These are phyloP conservation scores for Boletus rubroflammeus DNA, from an alignment of 768 basidiomycete genomes.

Conservation along the genomic window DNA sequence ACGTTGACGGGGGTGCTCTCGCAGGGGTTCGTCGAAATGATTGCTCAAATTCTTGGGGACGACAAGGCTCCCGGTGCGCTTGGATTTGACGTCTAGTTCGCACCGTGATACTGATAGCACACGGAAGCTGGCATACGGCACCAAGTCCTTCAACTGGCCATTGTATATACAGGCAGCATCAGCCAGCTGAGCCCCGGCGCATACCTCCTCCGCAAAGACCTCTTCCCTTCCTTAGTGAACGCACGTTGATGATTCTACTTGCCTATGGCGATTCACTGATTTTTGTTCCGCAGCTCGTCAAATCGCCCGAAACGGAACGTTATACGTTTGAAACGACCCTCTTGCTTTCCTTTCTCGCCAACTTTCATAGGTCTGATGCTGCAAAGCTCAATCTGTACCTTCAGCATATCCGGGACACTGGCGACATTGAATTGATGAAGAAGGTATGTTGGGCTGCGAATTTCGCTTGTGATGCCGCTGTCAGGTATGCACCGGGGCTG, in stretches of 20 bases:
- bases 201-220: slow-evolving; percentile 60
- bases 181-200: slow-evolving; percentile 67
- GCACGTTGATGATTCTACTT: slow-evolving; percentile 32
- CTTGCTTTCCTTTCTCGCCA: slow-evolving; percentile 59
- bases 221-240: slow-evolving; percentile 51
- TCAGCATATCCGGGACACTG: slow-evolving; percentile 44
- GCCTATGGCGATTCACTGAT: not conserved
- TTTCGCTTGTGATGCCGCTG: slow-evolving; percentile 46
- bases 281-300: slow-evolving; percentile 45
- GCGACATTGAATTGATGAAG: slow-evolving; percentile 49
- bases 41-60: slow-evolving; percentile 48
- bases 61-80: slow-evolving; percentile 35
- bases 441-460: slow-evolving; percentile 57
- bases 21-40: slow-evolving; percentile 48
- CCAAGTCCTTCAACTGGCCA: slow-evolving; percentile 51
- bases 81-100: not conserved
- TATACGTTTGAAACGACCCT: slow-evolving; percentile 59
- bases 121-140: slow-evolving; percentile 46
- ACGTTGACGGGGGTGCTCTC: not conserved
- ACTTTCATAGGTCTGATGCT: slow-evolving; percentile 71
- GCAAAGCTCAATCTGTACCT: slow-evolving; percentile 67
- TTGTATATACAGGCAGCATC: slow-evolving; percentile 57
- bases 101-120: not conserved
- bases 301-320: slow-evolving; percentile 48
- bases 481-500: slow-evolving; percentile 40